Base-by-base conservation (phyloP, 2,329 filamentous ascomycete species). In the Venturia aucupariae region DNA sequence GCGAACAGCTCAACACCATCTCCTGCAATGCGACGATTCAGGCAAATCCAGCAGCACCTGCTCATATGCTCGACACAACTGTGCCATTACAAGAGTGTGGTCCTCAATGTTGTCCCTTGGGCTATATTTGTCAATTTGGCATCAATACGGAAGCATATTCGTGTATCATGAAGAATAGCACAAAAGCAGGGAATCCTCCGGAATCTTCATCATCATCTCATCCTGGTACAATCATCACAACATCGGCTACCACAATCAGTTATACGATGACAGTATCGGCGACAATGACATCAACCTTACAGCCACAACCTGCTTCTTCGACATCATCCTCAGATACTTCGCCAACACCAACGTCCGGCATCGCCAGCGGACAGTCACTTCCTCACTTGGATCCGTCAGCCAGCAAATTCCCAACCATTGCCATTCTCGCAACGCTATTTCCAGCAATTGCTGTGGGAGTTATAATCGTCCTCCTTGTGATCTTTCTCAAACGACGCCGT, bases 61-160 rank as follows among this genome's bases (percentile, higher is more conserved):
- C 91, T 69, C 89, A 90, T 75, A 88, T 89, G 0, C 84, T 83
- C 11, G 81, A 84, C 10, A 82, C 89, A 38, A 78, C 79, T 22
- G 79, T 81, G 11, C 75, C 78, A 13, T 77, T 92, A 17, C 74
- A 77, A 1, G 79, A 75, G 24, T 92, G 89, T 69, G 86, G 82
- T 17, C 72, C 69, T 22, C 74, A 69, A 63, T 92, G 89, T 75
- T 92, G 89, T 71, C 89, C 89, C 0, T 86, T 87, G 73, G 89
- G 89, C 2, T 92, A 87, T 75, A 76, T 78, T 1, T 92, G 89
- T 75, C 74, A 81, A 42, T 72, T 71, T 57, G 51, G 30, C 51
- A 27, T 51, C 22, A 51, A 51, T 51, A 51, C 22, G 22, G 35
- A 57, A 19, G 51, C 51, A 62, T 76, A 51, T 61, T 41, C 27